Percentiles rank a stretch among this genome's conserved stretches.
phyloP scores from a whole-genome alignment of 1,284 basidiomycete species.

The Porodaedalea pini region DNA sequence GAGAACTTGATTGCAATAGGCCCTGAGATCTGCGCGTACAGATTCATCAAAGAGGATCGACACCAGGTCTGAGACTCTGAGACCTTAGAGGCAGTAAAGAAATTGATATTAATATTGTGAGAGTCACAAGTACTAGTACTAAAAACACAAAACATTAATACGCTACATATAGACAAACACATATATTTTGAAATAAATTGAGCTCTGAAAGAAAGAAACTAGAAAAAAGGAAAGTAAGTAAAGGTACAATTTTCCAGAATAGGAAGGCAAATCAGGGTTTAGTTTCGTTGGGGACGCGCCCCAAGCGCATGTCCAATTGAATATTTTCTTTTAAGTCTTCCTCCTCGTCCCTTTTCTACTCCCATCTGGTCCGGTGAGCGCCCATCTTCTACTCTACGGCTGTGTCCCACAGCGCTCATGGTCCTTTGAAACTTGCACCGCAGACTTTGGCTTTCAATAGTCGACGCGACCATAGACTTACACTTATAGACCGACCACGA shows the following conservation, averaged over 20 bases:
- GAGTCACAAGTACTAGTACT: no score
- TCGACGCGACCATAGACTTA: conserved; percentile 3
- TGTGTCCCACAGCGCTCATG: background rate
- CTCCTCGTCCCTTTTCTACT: background rate
- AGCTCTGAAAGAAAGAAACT: background rate
- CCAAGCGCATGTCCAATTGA: background rate
- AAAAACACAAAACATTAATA: no score
- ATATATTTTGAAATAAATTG: no score
- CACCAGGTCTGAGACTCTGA: no score
- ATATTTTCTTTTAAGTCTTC: background rate
- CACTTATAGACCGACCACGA: conserved; percentile 8
- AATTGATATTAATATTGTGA: no score
- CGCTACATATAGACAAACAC: no score
- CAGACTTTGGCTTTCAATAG: background rate
- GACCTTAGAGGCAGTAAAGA: no score
- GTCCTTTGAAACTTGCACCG: background rate
- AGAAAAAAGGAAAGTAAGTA: background rate
- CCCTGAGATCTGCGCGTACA: no score
- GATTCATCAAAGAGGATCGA: no score
- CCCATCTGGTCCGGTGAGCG: conserved; percentile 5
- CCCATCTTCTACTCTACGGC: background rate
- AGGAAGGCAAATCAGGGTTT: background rate
- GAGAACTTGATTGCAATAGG: no score
- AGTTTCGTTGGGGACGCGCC: conserved; percentile 4
- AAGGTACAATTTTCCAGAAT: background rate